phyloP scores from a whole-genome alignment of 2,329 filamentous ascomycete genomes.

The Alternaria arbusti region DNA sequence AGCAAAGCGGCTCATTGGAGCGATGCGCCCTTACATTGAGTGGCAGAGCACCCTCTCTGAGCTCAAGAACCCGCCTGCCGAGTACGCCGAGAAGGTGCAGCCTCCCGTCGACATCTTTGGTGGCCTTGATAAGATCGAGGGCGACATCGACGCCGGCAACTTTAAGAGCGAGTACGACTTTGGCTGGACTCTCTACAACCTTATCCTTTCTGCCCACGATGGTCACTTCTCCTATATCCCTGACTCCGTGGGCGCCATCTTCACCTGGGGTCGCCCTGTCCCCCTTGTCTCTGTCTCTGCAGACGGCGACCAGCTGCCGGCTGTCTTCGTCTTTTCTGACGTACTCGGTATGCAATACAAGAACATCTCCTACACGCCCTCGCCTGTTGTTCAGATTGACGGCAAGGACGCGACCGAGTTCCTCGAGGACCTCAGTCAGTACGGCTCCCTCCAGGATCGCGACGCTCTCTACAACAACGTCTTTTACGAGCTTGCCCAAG shows the following conservation, averaged over 20 bases:
- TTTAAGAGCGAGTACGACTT: slow-evolving; percentile 54
- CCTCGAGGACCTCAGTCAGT: slow-evolving; percentile 55
- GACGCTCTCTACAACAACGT: slow-evolving; percentile 64
- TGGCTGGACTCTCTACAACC: slow-evolving; percentile 59
- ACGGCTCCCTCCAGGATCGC: slow-evolving; percentile 60
- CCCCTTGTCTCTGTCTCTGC: slow-evolving; percentile 66
- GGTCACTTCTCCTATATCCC: slow-evolving; percentile 67
- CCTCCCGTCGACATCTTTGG: slow-evolving; percentile 52
- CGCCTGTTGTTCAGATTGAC: slow-evolving; percentile 63
- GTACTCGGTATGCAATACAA: slow-evolving; percentile 53
- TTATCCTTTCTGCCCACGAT: slow-evolving; percentile 66
- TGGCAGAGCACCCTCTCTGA: slow-evolving; percentile 56
- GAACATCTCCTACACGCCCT: slow-evolving; percentile 55
- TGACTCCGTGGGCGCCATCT: slow-evolving; percentile 58
- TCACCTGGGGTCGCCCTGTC: slow-evolving; percentile 57
- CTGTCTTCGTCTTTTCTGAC: slow-evolving; percentile 62
- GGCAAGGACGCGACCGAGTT: slow-evolving; percentile 58
- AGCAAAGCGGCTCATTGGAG: slow-evolving; percentile 48
- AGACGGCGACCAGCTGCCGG: slow-evolving; percentile 65
- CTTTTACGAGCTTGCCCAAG: slow-evolving; percentile 55
- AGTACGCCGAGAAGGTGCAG: slow-evolving; percentile 56
- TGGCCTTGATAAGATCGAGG: slow-evolving; percentile 49
- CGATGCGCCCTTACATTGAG: slow-evolving; percentile 52
- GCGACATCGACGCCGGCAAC: slow-evolving; percentile 43
- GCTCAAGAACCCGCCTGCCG: slow-evolving; percentile 53